These are phyloP conservation scores for Strobilomyces dryophilus DNA, from an alignment of 768 basidiomycete species.

Conservation along the genomic window DNA sequence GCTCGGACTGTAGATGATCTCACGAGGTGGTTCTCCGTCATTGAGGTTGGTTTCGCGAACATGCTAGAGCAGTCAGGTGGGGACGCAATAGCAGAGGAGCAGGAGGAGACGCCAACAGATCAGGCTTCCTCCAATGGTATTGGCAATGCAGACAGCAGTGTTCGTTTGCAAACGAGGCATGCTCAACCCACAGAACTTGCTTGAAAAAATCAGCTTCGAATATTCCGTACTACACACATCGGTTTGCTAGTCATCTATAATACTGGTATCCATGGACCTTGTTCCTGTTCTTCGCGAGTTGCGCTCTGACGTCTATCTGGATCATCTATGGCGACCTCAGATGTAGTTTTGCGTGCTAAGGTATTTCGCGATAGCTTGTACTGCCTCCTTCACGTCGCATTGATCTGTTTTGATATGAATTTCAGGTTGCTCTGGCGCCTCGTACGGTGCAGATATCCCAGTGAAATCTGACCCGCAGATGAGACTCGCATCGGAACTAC, in stretches of 20 bases:
- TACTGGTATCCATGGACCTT: slow-evolving; percentile 11
- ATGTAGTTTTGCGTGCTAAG: slow-evolving; percentile 64
- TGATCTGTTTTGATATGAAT: slow-evolving; percentile 90
- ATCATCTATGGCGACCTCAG: slow-evolving; percentile 23
- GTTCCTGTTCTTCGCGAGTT: slow-evolving; percentile 7
- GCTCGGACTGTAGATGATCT: slow-evolving; percentile 72
- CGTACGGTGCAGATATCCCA: slow-evolving; percentile 96
- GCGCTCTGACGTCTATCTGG: slow-evolving; percentile 8
- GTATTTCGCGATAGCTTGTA: slow-evolving; percentile 75
- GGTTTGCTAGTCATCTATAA: slow-evolving; percentile 14
- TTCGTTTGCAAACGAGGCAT: slow-evolving; percentile 9
- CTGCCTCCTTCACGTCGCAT: slow-evolving; percentile 71
- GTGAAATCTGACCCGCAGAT: slow-evolving; percentile 76
- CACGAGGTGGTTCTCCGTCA: slow-evolving; percentile 66
- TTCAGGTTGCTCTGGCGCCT: slow-evolving; percentile 80
- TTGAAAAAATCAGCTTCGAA: slow-evolving; percentile 8
- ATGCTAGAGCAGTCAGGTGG: slow-evolving; percentile 54
- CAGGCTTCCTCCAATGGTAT: slow-evolving; percentile 10
- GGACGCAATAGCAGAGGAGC: slow-evolving; percentile 63
- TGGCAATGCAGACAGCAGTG: slow-evolving; percentile 5
- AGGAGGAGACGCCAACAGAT: slow-evolving; percentile 39
- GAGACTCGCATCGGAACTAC: background rate
- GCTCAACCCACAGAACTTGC: slow-evolving; percentile 16
- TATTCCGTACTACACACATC: slow-evolving; percentile 3
- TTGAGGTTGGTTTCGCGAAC: slow-evolving; percentile 67